Evolutionary conservation across 1,284 basidiomycete genomes (phyloP).

Genomic region (Nidula niveotomentosa): DNA sequence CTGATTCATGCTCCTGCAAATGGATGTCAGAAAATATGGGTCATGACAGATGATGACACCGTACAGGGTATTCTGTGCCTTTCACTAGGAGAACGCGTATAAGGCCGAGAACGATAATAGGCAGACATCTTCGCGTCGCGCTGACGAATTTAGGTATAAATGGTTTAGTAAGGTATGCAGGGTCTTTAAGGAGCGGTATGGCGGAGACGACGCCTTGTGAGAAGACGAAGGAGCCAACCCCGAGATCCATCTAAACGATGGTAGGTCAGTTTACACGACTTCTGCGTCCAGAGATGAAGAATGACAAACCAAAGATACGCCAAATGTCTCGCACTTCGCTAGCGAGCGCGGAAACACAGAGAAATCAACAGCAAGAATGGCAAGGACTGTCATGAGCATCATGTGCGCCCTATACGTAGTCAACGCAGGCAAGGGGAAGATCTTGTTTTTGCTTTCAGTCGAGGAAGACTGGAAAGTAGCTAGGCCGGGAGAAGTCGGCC

Average conservation of each 20-base stretch:
- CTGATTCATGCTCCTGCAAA: slow-evolving; percentile 87
- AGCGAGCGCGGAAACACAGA: slow-evolving; percentile 85
- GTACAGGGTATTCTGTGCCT: slow-evolving; percentile 89
- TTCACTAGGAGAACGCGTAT: slow-evolving; percentile 88
- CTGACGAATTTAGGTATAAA: slow-evolving; percentile 48
- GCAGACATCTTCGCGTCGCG: slow-evolving; percentile 59
- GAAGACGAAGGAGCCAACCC: slow-evolving; percentile 96
- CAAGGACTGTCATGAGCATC: slow-evolving; percentile 91
- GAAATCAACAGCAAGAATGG: slow-evolving; percentile 97
- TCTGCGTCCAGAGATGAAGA: background rate
- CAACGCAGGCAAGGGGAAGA: slow-evolving; percentile 64
- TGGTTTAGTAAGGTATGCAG: slow-evolving; percentile 48
- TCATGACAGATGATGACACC: slow-evolving; percentile 13
- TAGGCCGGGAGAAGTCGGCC: slow-evolving; percentile 21
- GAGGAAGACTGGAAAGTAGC: slow-evolving; percentile 5
- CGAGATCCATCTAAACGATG: slow-evolving; percentile 86
- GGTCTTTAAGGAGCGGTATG: slow-evolving; percentile 69
- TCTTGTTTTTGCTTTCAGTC: slow-evolving; percentile 5
- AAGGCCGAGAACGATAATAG: slow-evolving; percentile 76
- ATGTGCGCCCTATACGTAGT: slow-evolving; percentile 93
- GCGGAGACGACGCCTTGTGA: slow-evolving; percentile 91
- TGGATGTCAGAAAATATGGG: background rate
- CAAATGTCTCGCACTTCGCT: slow-evolving; percentile 94
- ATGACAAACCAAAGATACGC: slow-evolving; percentile 80
- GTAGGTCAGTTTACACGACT: slow-evolving; percentile 8